Conservation (phyloP, 2,329 filamentous ascomycete genomes). For the Fusarium chlamydosporum region DNA sequence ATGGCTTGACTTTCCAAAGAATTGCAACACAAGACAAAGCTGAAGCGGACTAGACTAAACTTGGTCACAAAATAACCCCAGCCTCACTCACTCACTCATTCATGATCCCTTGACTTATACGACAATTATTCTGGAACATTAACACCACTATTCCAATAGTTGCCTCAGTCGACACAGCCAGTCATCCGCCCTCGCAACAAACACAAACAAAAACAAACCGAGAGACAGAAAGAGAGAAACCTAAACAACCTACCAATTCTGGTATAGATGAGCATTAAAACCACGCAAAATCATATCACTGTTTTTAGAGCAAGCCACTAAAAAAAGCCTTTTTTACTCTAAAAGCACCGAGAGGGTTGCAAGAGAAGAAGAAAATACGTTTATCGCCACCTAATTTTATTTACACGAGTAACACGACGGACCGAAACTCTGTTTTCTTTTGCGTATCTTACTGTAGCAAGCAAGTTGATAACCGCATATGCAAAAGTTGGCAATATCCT, state of each 20-base stretch:
- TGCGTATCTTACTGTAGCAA: not conserved
- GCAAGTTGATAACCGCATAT: not conserved
- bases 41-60: not conserved
- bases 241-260: not conserved
- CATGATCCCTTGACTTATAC: constrained; percentile 12
- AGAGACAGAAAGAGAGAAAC: constrained; percentile 7
- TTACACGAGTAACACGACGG: constrained; percentile 16
- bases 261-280: constrained; percentile 19
- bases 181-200: constrained; percentile 21
- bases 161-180: constrained; percentile 14
- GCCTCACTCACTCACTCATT: constrained; percentile 4
- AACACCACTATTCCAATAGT: constrained; percentile 15
- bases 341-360: too few species aligned
- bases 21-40: constrained; percentile 5
- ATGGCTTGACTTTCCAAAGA: not conserved
- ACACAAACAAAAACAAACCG: constrained; percentile 6
- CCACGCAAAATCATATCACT: constrained; percentile 22
- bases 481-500: not conserved
- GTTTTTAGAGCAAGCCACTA: constrained; percentile 3
- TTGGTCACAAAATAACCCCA: constrained; percentile 14
- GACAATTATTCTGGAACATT: constrained; percentile 36
- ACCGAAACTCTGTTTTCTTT: constrained; percentile 24
- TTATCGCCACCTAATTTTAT: constrained; percentile 32
- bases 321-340: constrained; percentile 16
- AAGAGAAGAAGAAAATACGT: constrained; percentile 10